Evolutionary conservation across 75 land plant genomes (phyloP).

Genomic region (Sequoia sempervirens): DNA sequence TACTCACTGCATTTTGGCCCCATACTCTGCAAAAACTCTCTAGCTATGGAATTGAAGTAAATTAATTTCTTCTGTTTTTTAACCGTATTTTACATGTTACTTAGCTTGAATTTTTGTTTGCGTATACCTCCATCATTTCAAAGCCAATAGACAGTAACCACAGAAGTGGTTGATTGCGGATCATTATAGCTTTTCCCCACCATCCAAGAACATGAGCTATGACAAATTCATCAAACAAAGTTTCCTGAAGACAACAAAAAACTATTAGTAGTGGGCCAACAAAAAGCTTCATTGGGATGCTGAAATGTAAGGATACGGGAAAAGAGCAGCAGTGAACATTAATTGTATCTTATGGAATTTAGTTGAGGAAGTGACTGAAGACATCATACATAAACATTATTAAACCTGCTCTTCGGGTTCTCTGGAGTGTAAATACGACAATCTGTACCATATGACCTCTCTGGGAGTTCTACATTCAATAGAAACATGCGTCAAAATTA

Average conservation of each 20-base stretch:
- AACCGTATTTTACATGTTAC: too few relatives aligned
- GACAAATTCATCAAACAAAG: too few relatives aligned
- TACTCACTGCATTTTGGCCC: too few relatives aligned
- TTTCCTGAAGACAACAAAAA: constrained; percentile 38
- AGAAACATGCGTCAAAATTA: not conserved
- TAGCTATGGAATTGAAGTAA: too few relatives aligned
- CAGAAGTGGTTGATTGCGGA: constrained; percentile 84
- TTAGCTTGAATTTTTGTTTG: not conserved
- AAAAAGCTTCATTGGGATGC: not conserved
- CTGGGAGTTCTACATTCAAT: constrained; percentile 74
- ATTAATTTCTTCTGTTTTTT: too few relatives aligned
- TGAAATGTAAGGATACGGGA: not conserved
- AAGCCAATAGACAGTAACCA: constrained; percentile 96
- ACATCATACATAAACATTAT: constrained; percentile 90
- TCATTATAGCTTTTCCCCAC: constrained; percentile 61
- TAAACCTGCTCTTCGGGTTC: constrained; percentile 87
- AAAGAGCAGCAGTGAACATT: not conserved
- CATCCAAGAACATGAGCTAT: too few relatives aligned
- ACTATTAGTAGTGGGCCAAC: constrained; percentile 1
- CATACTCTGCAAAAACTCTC: too few relatives aligned
- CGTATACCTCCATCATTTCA: constrained; percentile 88
- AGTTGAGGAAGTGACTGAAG: constrained; percentile 28
- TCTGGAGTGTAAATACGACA: constrained; percentile 92
- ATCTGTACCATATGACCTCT: constrained; percentile 93
- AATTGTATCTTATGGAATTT: constrained; percentile 1